Base-by-base conservation (phyloP, 2,329 filamentous ascomycete species). In the Nigrospora oryzae region DNA sequence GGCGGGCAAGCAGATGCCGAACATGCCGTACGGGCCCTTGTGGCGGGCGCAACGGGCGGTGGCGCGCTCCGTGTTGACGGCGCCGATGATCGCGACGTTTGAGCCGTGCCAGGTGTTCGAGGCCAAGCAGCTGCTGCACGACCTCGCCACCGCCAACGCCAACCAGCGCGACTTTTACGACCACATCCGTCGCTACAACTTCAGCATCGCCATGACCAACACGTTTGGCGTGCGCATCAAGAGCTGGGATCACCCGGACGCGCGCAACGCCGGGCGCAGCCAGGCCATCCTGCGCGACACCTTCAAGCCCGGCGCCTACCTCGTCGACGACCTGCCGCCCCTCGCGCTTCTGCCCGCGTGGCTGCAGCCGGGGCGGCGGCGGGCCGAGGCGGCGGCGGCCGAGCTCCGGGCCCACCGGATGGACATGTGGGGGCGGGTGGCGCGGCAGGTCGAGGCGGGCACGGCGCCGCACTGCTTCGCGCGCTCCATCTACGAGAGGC, bases 41-140 rank as follows among this genome's bases (percentile, higher is more conserved):
- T 71, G 68, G 68, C 60, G 68, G 14, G 62, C 55, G 16, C 52
- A 64, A 32, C 60, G 68, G 40, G 52, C 57, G 2, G 59, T 69
- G n/a, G 58, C 60, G 31, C 67, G 64, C 51, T 58, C 60, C 48
- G 45, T 71, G 7, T 47, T 65, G 34, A 64, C 67, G 28, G 56
- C 56, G 11, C 58, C 51, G 16, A 61, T 60, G 44, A 64, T 64
- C 11, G 55, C 56, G 5, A 62, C 57, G 1, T 72, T 70, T 45
- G 57, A 62, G 35, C 68, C 69, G 3, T 64, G 58, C 36, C 70
- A 72, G 48, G 65, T 70, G 43, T 71, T 64, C 46, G 69, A 73
- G 53, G 56, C 61, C 0, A 71, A 68, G 50, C 65, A 71, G 50
- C 49, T 73, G 33, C 49, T 71, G 5, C 61, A 59, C 46, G 67